Evolutionary conservation across 345 rosid species (phyloP), one percentile per base, ranked within the genome.

Genomic region (Gossypioides kirkii): DNA sequence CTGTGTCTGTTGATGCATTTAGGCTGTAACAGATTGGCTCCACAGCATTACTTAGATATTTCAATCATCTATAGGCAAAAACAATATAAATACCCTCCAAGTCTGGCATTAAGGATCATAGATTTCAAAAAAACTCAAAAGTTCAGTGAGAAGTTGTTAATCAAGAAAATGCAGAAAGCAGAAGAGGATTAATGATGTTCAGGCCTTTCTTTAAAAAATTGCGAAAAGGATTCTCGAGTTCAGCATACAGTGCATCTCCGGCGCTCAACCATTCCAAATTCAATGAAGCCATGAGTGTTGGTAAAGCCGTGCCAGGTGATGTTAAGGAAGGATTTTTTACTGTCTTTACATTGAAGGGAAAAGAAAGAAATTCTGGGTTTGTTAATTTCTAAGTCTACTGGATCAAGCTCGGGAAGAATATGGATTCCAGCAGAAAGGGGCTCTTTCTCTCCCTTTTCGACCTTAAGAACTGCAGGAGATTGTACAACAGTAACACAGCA

Each of bases 381-480:
- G 17, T 75, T 1, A 71, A 68, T 79, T 81, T 69, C 45, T 74
- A 53, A 81, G 60, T 52, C 42, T 81, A 76, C 32, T 84, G 41
- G 76, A 81, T 77, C 75, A 75, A 32, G 82, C 80, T 0, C 64
- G 66, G 72, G 79, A 80, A 25, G 83, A 84, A 61, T 80, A 81
- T 32, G 82, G 77, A 12, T 79, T 77, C 50, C 67, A 79, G 5
- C 83, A 80, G 13, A 61, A 65, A 23, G 82, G 83, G 23, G 79
- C 62, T 23, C 80, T 82, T 61, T 77, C 74, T 3, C 74, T 77
- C 69, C 87, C 83, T 25, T 82, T 80, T 72, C 56, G 17, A 10
- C 82, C 82, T 2, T 72, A 75, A 23, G 84, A 82, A 56, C 23
- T 77, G 71, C 85, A 62, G 66, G 69, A 53, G 55, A 76, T 79